Conservation (phyloP, 1,284 basidiomycete genomes). For the Xanthoconium separans region DNA sequence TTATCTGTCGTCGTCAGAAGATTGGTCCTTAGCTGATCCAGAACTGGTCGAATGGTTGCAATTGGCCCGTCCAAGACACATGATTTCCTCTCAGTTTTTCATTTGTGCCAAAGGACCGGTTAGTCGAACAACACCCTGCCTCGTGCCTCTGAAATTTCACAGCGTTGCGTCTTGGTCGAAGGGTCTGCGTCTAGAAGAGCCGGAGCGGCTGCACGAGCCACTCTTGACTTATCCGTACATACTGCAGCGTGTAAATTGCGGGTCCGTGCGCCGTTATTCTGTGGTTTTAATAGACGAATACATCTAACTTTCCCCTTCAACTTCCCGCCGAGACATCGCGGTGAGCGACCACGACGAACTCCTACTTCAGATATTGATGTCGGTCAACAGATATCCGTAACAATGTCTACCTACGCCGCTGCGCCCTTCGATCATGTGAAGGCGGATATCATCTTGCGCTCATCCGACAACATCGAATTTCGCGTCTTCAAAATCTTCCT, state of each 20-base stretch:
- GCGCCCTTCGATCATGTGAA: slow-evolving; percentile 24
- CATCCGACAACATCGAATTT: slow-evolving; percentile 39
- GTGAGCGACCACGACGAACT: neutral
- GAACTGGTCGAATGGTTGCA: neutral
- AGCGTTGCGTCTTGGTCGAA: neutral
- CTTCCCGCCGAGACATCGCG: neutral
- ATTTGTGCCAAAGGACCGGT: neutral
- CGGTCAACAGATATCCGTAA: neutral
- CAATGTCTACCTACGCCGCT: slow-evolving; percentile 9
- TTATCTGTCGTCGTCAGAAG: neutral
- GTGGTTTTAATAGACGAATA: neutral
- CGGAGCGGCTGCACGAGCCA: neutral
- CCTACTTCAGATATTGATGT: neutral
- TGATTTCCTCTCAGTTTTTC: neutral
- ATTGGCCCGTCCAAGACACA: neutral
- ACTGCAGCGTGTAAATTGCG: neutral
- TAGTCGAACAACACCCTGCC: too few relatives aligned
- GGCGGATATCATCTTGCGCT: slow-evolving; percentile 34
- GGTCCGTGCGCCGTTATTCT: neutral
- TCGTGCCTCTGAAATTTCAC: neutral
- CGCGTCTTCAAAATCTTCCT: slow-evolving; percentile 36
- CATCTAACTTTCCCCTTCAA: neutral
- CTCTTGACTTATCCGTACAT: neutral
- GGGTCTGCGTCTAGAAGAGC: too few relatives aligned
- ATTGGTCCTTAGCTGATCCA: neutral